phyloP scores from a whole-genome alignment of 2,329 filamentous ascomycete genomes.

The Fusarium nematophilum region DNA sequence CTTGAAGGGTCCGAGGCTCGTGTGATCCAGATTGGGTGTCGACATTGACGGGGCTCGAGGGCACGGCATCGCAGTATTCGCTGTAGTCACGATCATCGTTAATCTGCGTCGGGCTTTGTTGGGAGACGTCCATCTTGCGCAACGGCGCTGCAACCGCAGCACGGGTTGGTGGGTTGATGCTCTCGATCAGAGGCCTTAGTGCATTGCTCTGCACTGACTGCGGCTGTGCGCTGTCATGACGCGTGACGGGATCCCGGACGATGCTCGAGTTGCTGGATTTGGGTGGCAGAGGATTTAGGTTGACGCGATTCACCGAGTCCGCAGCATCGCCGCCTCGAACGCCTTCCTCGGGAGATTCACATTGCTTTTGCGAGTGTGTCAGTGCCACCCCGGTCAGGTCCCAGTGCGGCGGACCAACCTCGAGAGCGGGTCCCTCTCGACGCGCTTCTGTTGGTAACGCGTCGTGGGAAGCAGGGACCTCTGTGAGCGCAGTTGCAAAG shows the following conservation, averaged over 20 bases:
- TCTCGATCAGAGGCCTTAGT: slow-evolving; percentile 28
- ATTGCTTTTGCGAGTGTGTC: slow-evolving; percentile 44
- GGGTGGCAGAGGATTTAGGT: slow-evolving; percentile 7
- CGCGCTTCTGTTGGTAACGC: slow-evolving; percentile 30
- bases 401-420: slow-evolving; percentile 42
- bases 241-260: slow-evolving; percentile 16
- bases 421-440: slow-evolving; percentile 28
- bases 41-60: slow-evolving; percentile 42
- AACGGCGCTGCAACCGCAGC: slow-evolving; percentile 30
- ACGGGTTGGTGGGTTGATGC: slow-evolving; percentile 28
- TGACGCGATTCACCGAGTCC: slow-evolving; percentile 28
- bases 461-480: slow-evolving; percentile 20
- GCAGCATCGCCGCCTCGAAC: slow-evolving; percentile 17
- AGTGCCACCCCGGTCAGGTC: slow-evolving; percentile 42
- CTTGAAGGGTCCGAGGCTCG: slow-evolving; percentile 53
- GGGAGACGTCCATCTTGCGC: slow-evolving; percentile 59
- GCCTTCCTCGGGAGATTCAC: slow-evolving; percentile 23
- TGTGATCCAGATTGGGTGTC: slow-evolving; percentile 45
- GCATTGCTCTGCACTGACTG: slow-evolving; percentile 37
- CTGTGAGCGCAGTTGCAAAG: slow-evolving; percentile 8
- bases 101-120: slow-evolving; percentile 66
- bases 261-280: slow-evolving; percentile 11
- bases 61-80: slow-evolving; percentile 50
- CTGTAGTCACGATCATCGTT: slow-evolving; percentile 69
- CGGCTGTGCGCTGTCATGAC: slow-evolving; percentile 36